A percentile compares a stretch with the other conserved stretches of the same genome.
Conservation (phyloP, 2,329 filamentous ascomycete genomes). For the Onygena corvina region DNA sequence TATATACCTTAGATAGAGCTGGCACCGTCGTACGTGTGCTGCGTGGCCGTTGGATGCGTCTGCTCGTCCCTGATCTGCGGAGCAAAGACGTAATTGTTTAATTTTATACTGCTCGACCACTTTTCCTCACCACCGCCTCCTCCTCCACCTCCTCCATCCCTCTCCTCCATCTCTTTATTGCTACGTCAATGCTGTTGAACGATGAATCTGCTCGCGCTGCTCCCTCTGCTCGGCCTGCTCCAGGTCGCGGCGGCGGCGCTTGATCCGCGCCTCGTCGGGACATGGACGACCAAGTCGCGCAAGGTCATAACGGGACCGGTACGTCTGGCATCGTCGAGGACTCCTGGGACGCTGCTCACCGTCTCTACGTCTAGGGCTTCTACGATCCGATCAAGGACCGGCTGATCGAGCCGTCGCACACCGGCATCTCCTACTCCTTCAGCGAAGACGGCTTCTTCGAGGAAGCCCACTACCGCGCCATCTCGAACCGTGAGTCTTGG, state of each 20-base stretch:
- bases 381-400: slow-evolving; percentile 55
- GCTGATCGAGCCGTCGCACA: slow-evolving; percentile 52
- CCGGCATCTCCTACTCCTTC: slow-evolving; percentile 65
- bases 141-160: background rate
- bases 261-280: slow-evolving; percentile 49
- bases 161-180: background rate
- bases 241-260: slow-evolving; percentile 5
- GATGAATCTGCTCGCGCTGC: slow-evolving; percentile 5
- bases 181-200: background rate
- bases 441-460: slow-evolving; percentile 56
- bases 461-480: slow-evolving; percentile 56
- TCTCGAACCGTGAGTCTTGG: slow-evolving; percentile 51
- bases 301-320: slow-evolving; percentile 58
- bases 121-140: background rate
- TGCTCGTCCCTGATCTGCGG: background rate
- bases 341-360: background rate
- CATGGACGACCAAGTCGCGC: slow-evolving; percentile 60
- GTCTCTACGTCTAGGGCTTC: slow-evolving; percentile 43
- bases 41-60: background rate
- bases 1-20: background rate
- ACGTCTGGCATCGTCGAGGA: slow-evolving; percentile 23
- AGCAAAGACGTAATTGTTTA: slow-evolving; percentile 4
- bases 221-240: slow-evolving; percentile 5
- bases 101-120: background rate
- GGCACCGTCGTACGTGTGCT: background rate